Evolutionary conservation across 345 rosid species (phyloP).

Genomic region (Eutrema japonicum): DNA sequence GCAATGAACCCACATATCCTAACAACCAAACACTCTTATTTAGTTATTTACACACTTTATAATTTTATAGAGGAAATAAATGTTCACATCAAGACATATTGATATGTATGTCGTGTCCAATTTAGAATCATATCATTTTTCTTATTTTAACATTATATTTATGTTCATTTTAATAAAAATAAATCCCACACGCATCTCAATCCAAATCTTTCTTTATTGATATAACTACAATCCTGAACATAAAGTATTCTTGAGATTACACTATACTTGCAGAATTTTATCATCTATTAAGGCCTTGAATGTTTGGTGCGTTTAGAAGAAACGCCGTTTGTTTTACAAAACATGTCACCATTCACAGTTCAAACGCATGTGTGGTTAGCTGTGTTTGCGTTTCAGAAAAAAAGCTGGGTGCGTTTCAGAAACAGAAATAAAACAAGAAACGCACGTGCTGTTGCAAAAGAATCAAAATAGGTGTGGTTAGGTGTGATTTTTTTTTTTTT

Average conservation of each 20-base stretch:
- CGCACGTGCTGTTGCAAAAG: too few species aligned
- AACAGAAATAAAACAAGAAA: too few species aligned
- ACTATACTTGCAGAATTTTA: conserved; percentile 30
- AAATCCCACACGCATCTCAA: conserved; percentile 47
- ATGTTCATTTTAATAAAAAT: conserved; percentile 23
- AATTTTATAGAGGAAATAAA: conserved; percentile 22
- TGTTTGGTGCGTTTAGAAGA: too few species aligned
- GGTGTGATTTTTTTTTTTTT: too few species aligned
- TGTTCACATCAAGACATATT: conserved; percentile 41
- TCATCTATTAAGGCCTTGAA: too few species aligned
- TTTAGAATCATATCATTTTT: conserved; percentile 46
- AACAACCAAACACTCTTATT: conserved; percentile 39
- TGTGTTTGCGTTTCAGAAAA: too few species aligned
- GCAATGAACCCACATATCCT: conserved; percentile 42
- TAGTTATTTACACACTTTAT: conserved; percentile 25
- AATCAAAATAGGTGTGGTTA: too few species aligned
- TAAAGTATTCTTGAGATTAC: conserved; percentile 15
- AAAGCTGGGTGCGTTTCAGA: too few species aligned
- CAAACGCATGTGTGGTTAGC: too few species aligned
- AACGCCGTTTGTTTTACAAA: too few species aligned
- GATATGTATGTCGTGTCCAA: conserved; percentile 47
- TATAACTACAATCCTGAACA: conserved; percentile 41
- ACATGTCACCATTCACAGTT: too few species aligned
- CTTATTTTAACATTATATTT: conserved; percentile 25
- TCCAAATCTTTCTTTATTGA: conserved; percentile 39